Percentiles rank a stretch among this genome's conserved stretches.
phyloP scores from a whole-genome alignment of 441 rosid species.

The Flueggea neowawraea region DNA sequence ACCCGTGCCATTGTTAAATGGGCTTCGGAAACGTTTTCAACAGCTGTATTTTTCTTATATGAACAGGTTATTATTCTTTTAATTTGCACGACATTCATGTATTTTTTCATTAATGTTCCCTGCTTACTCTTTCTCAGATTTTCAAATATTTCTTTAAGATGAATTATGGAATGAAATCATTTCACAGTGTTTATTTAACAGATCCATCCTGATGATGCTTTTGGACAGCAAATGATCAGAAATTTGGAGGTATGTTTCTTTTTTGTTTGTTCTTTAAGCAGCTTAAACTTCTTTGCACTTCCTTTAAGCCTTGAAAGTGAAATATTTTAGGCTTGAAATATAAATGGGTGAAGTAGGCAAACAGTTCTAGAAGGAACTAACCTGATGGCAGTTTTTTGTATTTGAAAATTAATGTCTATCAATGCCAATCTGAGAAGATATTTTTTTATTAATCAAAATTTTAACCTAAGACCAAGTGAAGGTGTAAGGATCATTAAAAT shows the following conservation, averaged over 20 bases:
- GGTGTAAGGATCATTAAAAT: too few species aligned
- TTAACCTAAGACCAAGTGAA: too few species aligned
- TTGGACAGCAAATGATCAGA: conserved; percentile 95
- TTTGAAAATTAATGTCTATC: too few species aligned
- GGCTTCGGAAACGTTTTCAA: conserved; percentile 73
- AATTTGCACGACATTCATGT: conserved; percentile 1
- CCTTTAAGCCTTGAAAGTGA: conserved; percentile 5
- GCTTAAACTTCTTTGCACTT: conserved; percentile 5
- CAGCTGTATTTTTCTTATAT: conserved; percentile 82
- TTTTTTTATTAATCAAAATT: too few species aligned
- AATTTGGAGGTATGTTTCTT: conserved; percentile 71
- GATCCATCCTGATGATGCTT: conserved; percentile 98
- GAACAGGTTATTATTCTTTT: conserved; percentile 69
- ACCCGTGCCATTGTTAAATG: conserved; percentile 71
- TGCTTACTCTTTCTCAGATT: background rate
- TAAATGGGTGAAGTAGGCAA: too few species aligned
- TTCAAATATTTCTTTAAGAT: too few species aligned
- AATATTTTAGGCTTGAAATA: too few species aligned
- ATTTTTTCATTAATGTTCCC: background rate
- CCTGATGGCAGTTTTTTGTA: too few species aligned
- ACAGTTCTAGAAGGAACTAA: too few species aligned
- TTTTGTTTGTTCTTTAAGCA: conserved; percentile 11
- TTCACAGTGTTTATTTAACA: conserved; percentile 32
- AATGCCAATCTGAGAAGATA: too few species aligned
- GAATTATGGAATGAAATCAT: background rate